Base-by-base conservation (phyloP, 352 stramenopile species). In the Ophiocytium majus region DNA sequence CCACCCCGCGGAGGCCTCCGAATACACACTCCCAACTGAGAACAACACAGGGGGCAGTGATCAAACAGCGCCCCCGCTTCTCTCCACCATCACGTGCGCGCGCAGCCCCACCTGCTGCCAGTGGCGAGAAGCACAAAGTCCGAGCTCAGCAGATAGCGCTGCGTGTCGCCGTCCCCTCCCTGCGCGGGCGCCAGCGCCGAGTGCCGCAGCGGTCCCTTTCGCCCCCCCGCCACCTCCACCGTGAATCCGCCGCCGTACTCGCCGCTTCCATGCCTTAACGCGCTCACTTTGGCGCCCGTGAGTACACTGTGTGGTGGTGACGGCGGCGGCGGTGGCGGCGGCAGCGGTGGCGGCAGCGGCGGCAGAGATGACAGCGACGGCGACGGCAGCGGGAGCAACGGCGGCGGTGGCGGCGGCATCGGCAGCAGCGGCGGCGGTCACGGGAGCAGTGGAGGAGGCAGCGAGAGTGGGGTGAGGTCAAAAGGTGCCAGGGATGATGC, bases 201-300 rank as follows among this genome's bases (percentile, higher is more conserved):
- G 35, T 78, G 66, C 32, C 10, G 32, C 66, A 78, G 35, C 32
- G 35, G 66, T 14, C 43, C 43, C 5, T 14, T 57, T 5, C 43
- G 5, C 5, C 43, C 43, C 5, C 43, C 14, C 5, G 14, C 43
- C 5, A 57, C 43, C 5, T 57, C 43, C 14, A 87, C 35, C 19
- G 33, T 31, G 49, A 88, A 91, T n/a, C 35, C 64, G 5, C 76
- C 83, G 80, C 85, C 85, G 32, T 19, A 19, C 9, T 5, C 35
- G 35, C 35, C 5, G n/a, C n/a, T n/a, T n/a, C n/a, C n/a, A n/a
- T n/a, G n/a, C n/a, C n/a, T n/a, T 10, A 78, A 5, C 14, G 32
- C 35, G 66, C 66, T 43, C 35, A 78, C 66, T 43, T 78, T 78
- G 32, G 66, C 66, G 5, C 66, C 66, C 32, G 66, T 78, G 5